phyloP scores from a whole-genome alignment of 148 eudicot genomes.

The Oxyria digyna region DNA sequence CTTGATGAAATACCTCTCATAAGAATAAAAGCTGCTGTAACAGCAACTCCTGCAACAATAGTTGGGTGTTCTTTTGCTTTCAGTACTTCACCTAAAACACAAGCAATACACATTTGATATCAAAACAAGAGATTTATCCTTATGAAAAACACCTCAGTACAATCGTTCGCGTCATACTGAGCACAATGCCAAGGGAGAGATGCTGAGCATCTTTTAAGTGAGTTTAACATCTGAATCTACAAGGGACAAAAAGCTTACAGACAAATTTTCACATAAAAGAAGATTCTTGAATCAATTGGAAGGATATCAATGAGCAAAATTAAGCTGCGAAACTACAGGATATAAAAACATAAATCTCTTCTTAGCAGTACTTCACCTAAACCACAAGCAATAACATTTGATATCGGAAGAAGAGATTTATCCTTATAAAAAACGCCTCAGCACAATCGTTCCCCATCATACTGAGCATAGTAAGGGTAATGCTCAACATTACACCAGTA shows the following conservation, averaged over 20 bases:
- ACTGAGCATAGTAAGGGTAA: background rate
- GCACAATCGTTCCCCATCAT: background rate
- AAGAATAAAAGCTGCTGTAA: constrained; percentile 47
- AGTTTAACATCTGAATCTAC: background rate
- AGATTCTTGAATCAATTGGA: background rate
- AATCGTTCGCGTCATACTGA: background rate
- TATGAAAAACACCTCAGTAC: background rate
- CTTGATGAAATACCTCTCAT: constrained; percentile 33
- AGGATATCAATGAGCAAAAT: no score
- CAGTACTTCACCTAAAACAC: constrained; percentile 1
- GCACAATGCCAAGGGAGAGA: background rate
- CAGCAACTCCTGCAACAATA: constrained; percentile 41
- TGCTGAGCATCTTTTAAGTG: background rate
- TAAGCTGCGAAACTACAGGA: no score
- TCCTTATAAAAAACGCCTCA: background rate
- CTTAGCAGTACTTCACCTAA: no score
- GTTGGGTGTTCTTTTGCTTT: constrained; percentile 46
- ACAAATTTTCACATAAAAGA: background rate
- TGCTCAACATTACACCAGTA: background rate
- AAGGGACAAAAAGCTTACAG: background rate
- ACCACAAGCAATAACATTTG: no score
- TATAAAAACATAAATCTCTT: no score
- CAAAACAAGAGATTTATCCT: background rate
- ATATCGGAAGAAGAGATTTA: background rate
- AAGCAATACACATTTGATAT: background rate